phyloP scores from a whole-genome alignment of 2,329 filamentous ascomycete genomes.

The Tolypocladium amazonense region DNA sequence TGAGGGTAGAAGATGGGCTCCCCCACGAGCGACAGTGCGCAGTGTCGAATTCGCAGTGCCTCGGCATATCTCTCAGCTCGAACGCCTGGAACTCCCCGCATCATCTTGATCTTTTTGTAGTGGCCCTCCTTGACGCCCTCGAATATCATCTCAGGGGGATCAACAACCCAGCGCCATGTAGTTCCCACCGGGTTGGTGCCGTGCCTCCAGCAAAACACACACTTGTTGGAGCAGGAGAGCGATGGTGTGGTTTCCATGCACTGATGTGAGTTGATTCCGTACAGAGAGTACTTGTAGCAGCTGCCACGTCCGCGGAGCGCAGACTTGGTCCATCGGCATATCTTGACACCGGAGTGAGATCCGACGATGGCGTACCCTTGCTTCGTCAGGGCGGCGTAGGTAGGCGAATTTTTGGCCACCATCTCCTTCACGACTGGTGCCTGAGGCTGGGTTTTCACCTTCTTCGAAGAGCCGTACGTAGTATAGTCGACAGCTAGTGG shows the following conservation, averaged over 20 bases:
- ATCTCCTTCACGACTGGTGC: constrained; percentile 64
- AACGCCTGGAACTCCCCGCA: constrained; percentile 87
- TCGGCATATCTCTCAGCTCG: constrained; percentile 85
- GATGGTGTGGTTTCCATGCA: constrained; percentile 98
- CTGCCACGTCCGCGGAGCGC: constrained; percentile 85
- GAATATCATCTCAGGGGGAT: constrained; percentile 83
- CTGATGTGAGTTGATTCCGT: constrained; percentile 90
- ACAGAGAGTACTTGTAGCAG: constrained; percentile 97
- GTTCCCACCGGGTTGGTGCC: constrained; percentile 96
- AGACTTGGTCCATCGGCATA: constrained; percentile 97
- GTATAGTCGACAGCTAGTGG: constrained; percentile 81
- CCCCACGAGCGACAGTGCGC: constrained; percentile 82
- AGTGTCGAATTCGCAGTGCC: constrained; percentile 88
- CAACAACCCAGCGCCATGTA: constrained; percentile 93
- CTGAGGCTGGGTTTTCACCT: constrained; percentile 28
- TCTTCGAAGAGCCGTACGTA: constrained; percentile 47
- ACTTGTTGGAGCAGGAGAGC: constrained; percentile 94
- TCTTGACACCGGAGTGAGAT: constrained; percentile 92
- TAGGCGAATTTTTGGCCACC: constrained; percentile 86
- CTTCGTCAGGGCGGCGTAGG: constrained; percentile 81
- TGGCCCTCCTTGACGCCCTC: constrained; percentile 82
- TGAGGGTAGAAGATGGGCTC: constrained; percentile 99
- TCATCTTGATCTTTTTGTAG: constrained; percentile 96
- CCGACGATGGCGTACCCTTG: constrained; percentile 95
- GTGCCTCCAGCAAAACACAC: constrained; percentile 97